phyloP scores from a whole-genome alignment of 2,329 filamentous ascomycete species.

The Botryotinia globosa region DNA sequence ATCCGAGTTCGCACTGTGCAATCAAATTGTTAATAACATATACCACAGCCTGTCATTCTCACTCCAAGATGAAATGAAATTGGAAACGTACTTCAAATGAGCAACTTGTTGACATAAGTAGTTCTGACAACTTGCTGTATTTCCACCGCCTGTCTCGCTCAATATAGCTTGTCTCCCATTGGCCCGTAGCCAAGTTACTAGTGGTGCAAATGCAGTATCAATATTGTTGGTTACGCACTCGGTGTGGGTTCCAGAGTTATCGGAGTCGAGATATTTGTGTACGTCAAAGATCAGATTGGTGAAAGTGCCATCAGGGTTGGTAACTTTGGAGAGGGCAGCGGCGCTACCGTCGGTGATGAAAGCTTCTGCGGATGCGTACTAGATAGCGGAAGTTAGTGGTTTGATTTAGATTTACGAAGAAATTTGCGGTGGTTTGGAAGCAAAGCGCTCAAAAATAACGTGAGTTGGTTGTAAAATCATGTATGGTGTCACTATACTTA shows the following conservation, averaged over 20 bases:
- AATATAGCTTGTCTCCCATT: conserved; percentile 50
- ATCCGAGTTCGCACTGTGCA: conserved; percentile 38
- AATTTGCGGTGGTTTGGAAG: not conserved
- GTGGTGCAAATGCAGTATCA: conserved; percentile 44
- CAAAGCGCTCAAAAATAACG: not conserved
- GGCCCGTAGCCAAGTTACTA: conserved; percentile 48
- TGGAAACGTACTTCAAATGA: conserved; percentile 35
- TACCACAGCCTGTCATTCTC: too few species aligned
- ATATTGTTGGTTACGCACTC: conserved; percentile 55
- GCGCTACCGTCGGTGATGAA: conserved; percentile 51
- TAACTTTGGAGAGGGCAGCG: conserved; percentile 51
- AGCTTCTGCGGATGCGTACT: conserved; percentile 50
- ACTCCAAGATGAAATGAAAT: not conserved
- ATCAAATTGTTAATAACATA: not conserved
- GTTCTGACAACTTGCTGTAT: conserved; percentile 37
- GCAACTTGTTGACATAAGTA: conserved; percentile 39
- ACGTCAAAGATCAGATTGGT: conserved; percentile 57
- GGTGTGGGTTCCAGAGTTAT: conserved; percentile 52
- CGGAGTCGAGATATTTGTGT: conserved; percentile 59
- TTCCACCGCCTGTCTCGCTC: conserved; percentile 50
- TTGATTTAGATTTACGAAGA: not conserved
- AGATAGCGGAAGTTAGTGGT: not conserved
- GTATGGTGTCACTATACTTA: not conserved
- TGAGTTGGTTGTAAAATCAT: not conserved
- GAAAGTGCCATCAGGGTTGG: conserved; percentile 57